phyloP scores from a whole-genome alignment of 2,329 filamentous ascomycete species.

The Decorospora gaudefroyi region DNA sequence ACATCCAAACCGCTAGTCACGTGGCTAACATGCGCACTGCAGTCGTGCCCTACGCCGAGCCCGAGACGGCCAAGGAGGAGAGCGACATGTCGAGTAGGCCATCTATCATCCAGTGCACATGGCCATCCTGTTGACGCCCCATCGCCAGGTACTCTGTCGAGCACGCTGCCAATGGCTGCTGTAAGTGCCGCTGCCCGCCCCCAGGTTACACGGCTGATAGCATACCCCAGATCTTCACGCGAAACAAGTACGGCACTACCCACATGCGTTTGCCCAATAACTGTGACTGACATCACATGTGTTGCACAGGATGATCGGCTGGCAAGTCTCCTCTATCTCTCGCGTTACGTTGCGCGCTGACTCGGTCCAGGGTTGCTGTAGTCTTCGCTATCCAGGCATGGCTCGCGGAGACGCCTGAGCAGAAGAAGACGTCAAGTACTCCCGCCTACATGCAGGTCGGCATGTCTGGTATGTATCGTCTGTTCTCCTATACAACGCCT shows the following conservation, averaged over 20 bases:
- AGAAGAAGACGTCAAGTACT: slow-evolving; percentile 66
- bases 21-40: slow-evolving; percentile 31
- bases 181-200: slow-evolving; percentile 51
- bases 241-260: slow-evolving; percentile 69
- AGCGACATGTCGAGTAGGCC: slow-evolving; percentile 75
- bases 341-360: slow-evolving; percentile 19
- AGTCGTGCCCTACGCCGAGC: slow-evolving; percentile 90
- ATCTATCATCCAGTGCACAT: too few relatives aligned
- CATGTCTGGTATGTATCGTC: slow-evolving; percentile 70
- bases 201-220: slow-evolving; percentile 37
- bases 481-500: background rate
- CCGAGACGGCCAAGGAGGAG: slow-evolving; percentile 65
- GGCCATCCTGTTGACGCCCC: slow-evolving; percentile 11
- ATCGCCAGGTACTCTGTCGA: slow-evolving; percentile 63
- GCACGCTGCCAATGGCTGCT: slow-evolving; percentile 91
- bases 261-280: slow-evolving; percentile 10
- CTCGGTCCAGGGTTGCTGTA: slow-evolving; percentile 65
- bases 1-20: slow-evolving; percentile 25
- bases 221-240: slow-evolving; percentile 73
- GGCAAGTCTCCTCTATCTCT: slow-evolving; percentile 50
- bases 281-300: slow-evolving; percentile 23
- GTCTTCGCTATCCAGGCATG: slow-evolving; percentile 76
- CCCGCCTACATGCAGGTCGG: slow-evolving; percentile 75
- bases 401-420: slow-evolving; percentile 73
- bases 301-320: slow-evolving; percentile 63